Evolutionary conservation across 2,329 filamentous ascomycete genomes (phyloP).

Genomic region (Lasiodiplodia sp.): DNA sequence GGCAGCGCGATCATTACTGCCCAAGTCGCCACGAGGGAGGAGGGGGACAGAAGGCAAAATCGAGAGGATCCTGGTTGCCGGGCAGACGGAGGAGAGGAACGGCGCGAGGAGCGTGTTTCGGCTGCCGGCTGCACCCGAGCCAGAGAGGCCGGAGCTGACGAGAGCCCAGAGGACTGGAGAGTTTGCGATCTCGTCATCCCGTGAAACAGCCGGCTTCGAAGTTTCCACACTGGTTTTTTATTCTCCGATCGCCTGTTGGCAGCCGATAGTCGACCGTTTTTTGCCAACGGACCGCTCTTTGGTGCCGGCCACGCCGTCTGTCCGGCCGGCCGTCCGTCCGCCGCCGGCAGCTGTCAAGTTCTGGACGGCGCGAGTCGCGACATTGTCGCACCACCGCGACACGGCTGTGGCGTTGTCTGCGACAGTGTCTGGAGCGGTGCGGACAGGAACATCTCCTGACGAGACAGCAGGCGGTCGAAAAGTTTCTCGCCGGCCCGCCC

Average conservation of each 20-base stretch:
- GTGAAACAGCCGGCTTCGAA: neutral
- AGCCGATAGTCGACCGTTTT: neutral
- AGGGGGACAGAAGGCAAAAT: neutral
- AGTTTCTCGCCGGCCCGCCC: neutral
- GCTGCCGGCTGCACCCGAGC: neutral
- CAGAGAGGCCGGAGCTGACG: neutral
- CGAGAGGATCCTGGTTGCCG: conserved; percentile 7
- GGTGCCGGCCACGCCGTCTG: conserved; percentile 3
- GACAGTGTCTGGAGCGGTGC: neutral
- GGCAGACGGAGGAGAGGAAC: conserved; percentile 2
- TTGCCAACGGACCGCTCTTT: neutral
- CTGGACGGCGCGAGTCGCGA: neutral
- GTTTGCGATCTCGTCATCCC: neutral
- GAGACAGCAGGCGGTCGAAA: neutral
- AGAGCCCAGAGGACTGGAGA: neutral
- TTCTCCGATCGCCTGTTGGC: neutral
- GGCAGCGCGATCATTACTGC: neutral
- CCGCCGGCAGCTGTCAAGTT: neutral
- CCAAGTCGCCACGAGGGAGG: neutral
- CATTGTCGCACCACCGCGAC: conserved; percentile 22
- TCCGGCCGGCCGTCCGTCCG: conserved; percentile 9
- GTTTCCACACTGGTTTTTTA: neutral
- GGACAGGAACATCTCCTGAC: conserved; percentile 12
- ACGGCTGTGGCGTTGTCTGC: conserved; percentile 22
- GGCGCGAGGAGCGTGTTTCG: conserved; percentile 8